Percentiles rank a stretch among this genome's conserved stretches.
Evolutionary conservation across 2,329 filamentous ascomycete species (phyloP).

Genomic region (Aspergillus costaricaensis): DNA sequence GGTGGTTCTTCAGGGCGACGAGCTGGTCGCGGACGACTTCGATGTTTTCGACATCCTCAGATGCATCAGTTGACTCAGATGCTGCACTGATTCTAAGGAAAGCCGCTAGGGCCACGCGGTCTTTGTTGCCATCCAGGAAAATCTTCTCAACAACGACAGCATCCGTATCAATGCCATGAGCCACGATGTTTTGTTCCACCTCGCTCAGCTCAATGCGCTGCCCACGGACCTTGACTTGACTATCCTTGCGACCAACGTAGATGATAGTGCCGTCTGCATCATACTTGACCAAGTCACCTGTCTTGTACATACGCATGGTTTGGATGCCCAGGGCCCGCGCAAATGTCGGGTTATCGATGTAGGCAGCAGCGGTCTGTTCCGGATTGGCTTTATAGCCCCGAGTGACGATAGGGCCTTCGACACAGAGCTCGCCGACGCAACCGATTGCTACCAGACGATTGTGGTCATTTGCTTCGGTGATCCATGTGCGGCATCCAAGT

Average conservation of each 20-base stretch:
- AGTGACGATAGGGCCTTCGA: slow-evolving; percentile 32
- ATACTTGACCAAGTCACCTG: slow-evolving; percentile 5
- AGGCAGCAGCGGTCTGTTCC: slow-evolving; percentile 27
- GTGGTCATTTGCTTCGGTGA: slow-evolving; percentile 5
- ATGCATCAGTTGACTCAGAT: not conserved
- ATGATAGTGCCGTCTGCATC: slow-evolving; percentile 2
- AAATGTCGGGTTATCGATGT: slow-evolving; percentile 25
- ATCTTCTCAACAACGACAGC: slow-evolving; percentile 1
- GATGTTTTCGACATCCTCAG: not conserved
- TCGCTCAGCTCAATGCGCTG: slow-evolving; percentile 10
- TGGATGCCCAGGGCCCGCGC: slow-evolving; percentile 34
- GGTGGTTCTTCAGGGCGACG: slow-evolving; percentile 16
- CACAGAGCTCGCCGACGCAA: slow-evolving; percentile 30
- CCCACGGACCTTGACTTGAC: slow-evolving; percentile 10
- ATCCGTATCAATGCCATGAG: not conserved
- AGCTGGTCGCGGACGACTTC: not conserved
- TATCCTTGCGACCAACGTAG: slow-evolving; percentile 10
- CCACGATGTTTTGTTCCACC: slow-evolving; percentile 3
- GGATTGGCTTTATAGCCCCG: slow-evolving; percentile 36
- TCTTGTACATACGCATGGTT: slow-evolving; percentile 35
- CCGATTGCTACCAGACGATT: slow-evolving; percentile 22
- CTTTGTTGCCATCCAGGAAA: not conserved
- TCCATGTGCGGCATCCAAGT: slow-evolving; percentile 9
- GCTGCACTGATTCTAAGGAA: not conserved
- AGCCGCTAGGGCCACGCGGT: not conserved